Evolutionary conservation across 2,329 filamentous ascomycete genomes (phyloP).

Genomic region (Diaporthe sp.): DNA sequence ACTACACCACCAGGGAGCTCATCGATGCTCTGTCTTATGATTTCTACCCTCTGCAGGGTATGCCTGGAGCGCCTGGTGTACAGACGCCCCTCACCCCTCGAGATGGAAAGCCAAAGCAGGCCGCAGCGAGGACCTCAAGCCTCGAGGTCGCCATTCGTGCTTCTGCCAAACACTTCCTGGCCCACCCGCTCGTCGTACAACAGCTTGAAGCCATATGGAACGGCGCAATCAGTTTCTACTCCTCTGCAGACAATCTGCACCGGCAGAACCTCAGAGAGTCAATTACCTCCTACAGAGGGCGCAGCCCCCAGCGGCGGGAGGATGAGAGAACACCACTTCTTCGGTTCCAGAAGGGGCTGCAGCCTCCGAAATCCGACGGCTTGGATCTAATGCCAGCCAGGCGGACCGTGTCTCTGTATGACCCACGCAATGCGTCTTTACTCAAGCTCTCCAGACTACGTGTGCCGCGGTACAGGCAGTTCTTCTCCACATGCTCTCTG

Average conservation of each 20-base stretch:
- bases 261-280: conserved; percentile 57
- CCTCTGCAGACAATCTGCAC: conserved; percentile 85
- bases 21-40: conserved; percentile 96
- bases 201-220: conserved; percentile 98
- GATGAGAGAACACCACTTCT: conserved; percentile 64
- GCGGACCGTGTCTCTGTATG: conserved; percentile 86
- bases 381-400: conserved; percentile 53
- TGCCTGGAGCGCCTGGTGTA: conserved; percentile 56
- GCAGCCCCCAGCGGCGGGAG: conserved; percentile 42
- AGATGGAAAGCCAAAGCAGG: conserved; percentile 58
- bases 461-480: conserved; percentile 90
- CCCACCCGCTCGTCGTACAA: conserved; percentile 91
- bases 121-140: conserved; percentile 83
- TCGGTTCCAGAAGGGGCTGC: conserved; percentile 47
- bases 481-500: conserved; percentile 89
- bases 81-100: conserved; percentile 52
- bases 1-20: conserved; percentile 88
- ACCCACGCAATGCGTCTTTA: conserved; percentile 87
- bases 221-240: conserved; percentile 94
- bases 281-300: conserved; percentile 31
- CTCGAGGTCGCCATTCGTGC: conserved; percentile 93
- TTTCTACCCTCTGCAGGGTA: conserved; percentile 90
- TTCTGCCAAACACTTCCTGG: conserved; percentile 90
- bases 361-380: conserved; percentile 44
- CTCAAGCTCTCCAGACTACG: conserved; percentile 92